Evolutionary conservation across 352 stramenopile genomes (phyloP), one percentile per base, ranked within the genome.

Genomic region (Phytophthora lateralis): DNA sequence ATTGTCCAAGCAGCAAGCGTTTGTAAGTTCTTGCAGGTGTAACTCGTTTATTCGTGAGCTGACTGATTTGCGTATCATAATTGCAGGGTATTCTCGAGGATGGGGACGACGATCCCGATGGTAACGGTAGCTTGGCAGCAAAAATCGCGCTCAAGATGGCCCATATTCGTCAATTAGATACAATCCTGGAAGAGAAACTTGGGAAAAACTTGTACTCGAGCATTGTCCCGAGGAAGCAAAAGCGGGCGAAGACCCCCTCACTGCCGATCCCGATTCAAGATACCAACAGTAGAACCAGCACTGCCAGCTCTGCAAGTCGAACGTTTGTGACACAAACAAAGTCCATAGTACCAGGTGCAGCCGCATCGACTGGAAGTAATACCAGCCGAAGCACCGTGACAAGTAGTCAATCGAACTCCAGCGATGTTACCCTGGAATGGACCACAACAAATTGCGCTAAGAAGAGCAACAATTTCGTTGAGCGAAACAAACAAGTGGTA

Each of bases 141-240:
- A 91, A 90, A 51, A 89, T 91, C 34, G 82, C 80, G n/a, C 56
- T 90, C 35, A 90, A 90, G 59, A 85, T 88, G 66, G 78, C 80
- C 18, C 76, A 75, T 6, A 80, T 91, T 42, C 76, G 76, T 21
- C 80, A 89, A 35, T 53, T 89, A 8, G 82, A 91, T 48, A 60
- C 51, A 0, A 68, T 89, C 34, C 47, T 91, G 27, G 78, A 89
- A 35, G 74, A 87, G 8, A 89, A 88, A 60, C 64, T 88, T 6
- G 80, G 80, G 14, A 85, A 81, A 53, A 81, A 83, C 24, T 47
- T 90, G 39, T 90, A 89, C 27, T n/a, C 65, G 11, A 66, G 29
- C 30, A 38, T 55, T 20, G 45, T 48, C 0, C 29, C 51, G 27
- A 78, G 48, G 15, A 87, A 75, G 41, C 61, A 61, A 18, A 71